Evolutionary conservation across 2,329 filamentous ascomycete genomes (phyloP), one percentile per base, ranked within the genome.

Genomic region (Tolypocladium amazonense): DNA sequence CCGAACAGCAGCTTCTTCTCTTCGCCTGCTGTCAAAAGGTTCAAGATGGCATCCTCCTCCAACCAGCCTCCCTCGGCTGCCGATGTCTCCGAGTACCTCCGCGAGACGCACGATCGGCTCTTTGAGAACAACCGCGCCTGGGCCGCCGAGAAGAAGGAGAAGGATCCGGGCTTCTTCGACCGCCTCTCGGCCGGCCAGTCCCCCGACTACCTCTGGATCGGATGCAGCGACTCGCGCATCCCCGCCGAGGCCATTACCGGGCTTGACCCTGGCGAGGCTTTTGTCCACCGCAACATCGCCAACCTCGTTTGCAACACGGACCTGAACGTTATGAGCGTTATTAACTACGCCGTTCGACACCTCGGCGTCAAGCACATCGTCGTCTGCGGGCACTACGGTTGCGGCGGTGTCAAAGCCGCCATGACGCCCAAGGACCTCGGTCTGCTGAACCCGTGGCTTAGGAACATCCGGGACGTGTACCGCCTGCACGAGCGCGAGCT

Each of bases 281-380:
- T 96, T 74, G 88, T 95, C 66, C 91, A 96, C 80, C 89, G 92
- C 75, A 96, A 97, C 71, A 96, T 96, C 73, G 92, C 91, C 76
- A 96, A 96, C 79, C 81, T 95, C 65, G 82, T 96, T 60, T 85
- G 86, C 76, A 85, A 87, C 70, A 87, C 85, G 64, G 92, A 97
- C 71, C 82, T 95, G 69, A 92, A 87, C 73, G 85, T 87, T 56
- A 86, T 90, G 72, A 84, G 84, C 71, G 91, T 96, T 67, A 90
- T 96, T 75, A 87, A 94, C 71, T 97, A 92, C 72, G 89, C 91
- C 64, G 90, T 96, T 64, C 79, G 82, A 67, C 86, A 93, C 73
- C 81, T 96, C 47, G 81, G 89, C 71, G 88, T 91, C 71, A 90
- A 90, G 78, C 88, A 91, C 78, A 88, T 91, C 66, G 81, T 91